These are phyloP conservation scores for Aspergillus tubingensis DNA, from an alignment of 2,329 filamentous ascomycete species.

Conservation along the genomic window DNA sequence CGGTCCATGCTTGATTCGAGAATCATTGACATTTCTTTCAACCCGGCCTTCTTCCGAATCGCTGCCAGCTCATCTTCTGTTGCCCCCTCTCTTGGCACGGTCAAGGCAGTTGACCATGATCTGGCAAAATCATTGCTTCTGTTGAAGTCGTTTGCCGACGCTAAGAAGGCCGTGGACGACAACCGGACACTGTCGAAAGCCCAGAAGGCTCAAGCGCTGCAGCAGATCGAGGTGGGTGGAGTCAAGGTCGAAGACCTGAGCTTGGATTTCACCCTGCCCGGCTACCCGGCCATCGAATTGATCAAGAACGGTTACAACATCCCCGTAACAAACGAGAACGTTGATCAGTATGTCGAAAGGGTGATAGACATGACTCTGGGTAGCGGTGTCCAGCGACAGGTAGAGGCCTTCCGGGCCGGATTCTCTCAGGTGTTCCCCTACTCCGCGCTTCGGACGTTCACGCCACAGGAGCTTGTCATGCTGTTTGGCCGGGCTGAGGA, in stretches of 20 bases:
- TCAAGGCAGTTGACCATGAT: slow-evolving; percentile 84
- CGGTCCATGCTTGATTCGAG: slow-evolving; percentile 97
- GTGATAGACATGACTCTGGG: slow-evolving; percentile 91
- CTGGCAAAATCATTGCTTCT: slow-evolving; percentile 82
- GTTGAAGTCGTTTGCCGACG: slow-evolving; percentile 81
- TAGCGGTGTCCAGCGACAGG: slow-evolving; percentile 81
- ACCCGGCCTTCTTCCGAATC: slow-evolving; percentile 95
- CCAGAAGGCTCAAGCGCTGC: slow-evolving; percentile 70
- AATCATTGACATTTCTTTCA: slow-evolving; percentile 97
- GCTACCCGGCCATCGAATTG: slow-evolving; percentile 84
- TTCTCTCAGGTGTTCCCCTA: slow-evolving; percentile 98
- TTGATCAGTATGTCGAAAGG: slow-evolving; percentile 82
- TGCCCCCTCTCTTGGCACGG: slow-evolving; percentile 80
- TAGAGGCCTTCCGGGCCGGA: slow-evolving; percentile 85
- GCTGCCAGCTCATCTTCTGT: slow-evolving; percentile 69
- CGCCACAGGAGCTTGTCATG: slow-evolving; percentile 90
- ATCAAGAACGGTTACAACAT: slow-evolving; percentile 72
- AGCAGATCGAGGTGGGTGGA: slow-evolving; percentile 72
- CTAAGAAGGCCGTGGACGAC: slow-evolving; percentile 79
- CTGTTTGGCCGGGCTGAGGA: slow-evolving; percentile 91
- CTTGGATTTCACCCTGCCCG: slow-evolving; percentile 92
- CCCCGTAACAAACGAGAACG: slow-evolving; percentile 83
- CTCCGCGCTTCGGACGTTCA: slow-evolving; percentile 87
- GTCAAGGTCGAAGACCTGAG: slow-evolving; percentile 82
- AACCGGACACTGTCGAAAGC: slow-evolving; percentile 65